These are phyloP conservation scores for Cyberlindnera meyerae DNA, from an alignment of 805 yeast genomes.

Conservation along the genomic window DNA sequence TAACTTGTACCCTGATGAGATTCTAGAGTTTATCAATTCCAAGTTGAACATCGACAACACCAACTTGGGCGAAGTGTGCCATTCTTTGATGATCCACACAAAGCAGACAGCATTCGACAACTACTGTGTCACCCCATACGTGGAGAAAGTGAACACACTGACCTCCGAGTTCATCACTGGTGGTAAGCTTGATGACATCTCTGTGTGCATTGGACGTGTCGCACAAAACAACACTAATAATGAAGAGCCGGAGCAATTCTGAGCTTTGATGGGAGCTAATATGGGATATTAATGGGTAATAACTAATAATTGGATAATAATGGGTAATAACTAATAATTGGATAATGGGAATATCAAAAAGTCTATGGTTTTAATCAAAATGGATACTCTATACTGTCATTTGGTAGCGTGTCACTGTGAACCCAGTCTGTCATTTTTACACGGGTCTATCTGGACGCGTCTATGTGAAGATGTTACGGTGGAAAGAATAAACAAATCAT, in stretches of 20 bases:
- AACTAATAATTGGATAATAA: too few species aligned
- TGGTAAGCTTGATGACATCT: conserved; percentile 53
- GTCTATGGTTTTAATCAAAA: too few species aligned
- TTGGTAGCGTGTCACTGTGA: too few species aligned
- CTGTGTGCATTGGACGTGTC: conserved; percentile 45
- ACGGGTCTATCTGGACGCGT: background rate
- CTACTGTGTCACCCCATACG: conserved; percentile 49
- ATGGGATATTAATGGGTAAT: too few species aligned
- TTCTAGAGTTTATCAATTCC: conserved; percentile 34
- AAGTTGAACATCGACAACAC: conserved; percentile 26
- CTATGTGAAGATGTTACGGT: too few species aligned
- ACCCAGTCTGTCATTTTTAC: too few species aligned
- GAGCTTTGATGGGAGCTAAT: too few species aligned
- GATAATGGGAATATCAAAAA: too few species aligned
- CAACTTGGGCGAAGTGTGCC: conserved; percentile 36
- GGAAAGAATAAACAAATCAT: too few species aligned
- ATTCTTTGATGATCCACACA: conserved; percentile 36
- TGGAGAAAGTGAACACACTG: conserved; percentile 43
- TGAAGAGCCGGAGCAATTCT: background rate
- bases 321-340: too few species aligned
- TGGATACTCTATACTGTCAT: too few species aligned
- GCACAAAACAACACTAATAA: conserved; percentile 11
- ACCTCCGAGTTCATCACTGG: conserved; percentile 36
- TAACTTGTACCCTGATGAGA: conserved; percentile 46
- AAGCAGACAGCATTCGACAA: conserved; percentile 49